A percentile compares a stretch with the other conserved stretches of the same genome.
These are phyloP conservation scores for Kregervanrija pseudodelftensis DNA, from an alignment of 805 yeast species.

Conservation along the genomic window DNA sequence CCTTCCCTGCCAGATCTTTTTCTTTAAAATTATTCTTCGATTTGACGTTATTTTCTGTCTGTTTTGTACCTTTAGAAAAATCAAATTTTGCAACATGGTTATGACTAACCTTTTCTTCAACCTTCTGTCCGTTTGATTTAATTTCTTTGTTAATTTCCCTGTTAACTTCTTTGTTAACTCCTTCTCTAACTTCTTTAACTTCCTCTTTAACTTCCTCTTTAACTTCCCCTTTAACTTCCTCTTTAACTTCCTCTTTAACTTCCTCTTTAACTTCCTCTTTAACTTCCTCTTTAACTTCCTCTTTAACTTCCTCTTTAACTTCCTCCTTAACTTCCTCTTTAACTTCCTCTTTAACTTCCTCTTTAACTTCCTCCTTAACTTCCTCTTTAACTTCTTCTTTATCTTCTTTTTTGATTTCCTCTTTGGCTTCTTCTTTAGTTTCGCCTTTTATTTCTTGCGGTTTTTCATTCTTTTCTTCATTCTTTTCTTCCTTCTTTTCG, in stretches of 20 bases:
- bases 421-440: neutral
- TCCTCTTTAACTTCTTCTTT: neutral
- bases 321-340: conserved; percentile 1
- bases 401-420: neutral
- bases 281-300: neutral
- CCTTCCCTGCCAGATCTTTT: neutral
- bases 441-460: too few species aligned
- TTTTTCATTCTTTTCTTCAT: neutral
- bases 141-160: too few species aligned
- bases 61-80: neutral
- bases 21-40: neutral
- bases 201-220: neutral
- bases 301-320: neutral
- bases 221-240: neutral
- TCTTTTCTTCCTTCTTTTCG: neutral
- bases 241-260: neutral
- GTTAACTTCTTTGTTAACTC: too few species aligned
- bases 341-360: neutral
- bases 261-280: neutral
- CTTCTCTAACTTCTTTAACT: neutral
- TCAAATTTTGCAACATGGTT: too few species aligned
- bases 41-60: neutral
- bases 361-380: neutral
- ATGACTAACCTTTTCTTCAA: too few species aligned
- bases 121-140: too few species aligned